phyloP scores from a whole-genome alignment of 2,329 filamentous ascomycete genomes.

The Claviceps humidiphila region DNA sequence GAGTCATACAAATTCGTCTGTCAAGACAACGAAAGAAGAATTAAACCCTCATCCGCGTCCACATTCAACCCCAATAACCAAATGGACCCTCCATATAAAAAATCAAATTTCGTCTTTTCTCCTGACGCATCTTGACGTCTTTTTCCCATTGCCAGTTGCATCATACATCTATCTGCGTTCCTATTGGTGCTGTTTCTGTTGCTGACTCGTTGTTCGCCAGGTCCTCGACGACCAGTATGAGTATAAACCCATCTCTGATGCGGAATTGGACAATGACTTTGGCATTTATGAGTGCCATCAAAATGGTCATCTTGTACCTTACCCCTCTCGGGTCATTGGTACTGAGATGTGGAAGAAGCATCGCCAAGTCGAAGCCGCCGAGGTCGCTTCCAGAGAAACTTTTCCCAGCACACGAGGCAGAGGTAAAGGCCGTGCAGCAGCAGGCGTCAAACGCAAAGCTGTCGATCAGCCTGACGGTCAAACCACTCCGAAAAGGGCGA shows the following conservation, averaged over 20 bases:
- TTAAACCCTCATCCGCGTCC: too few relatives aligned
- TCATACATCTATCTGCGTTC: slow-evolving; percentile 1
- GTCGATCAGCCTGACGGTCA: slow-evolving; percentile 36
- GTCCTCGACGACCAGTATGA: slow-evolving; percentile 30
- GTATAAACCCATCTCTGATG: slow-evolving; percentile 31
- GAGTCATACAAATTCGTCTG: slow-evolving; percentile 17
- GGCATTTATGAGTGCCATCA: slow-evolving; percentile 28
- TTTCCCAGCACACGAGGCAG: slow-evolving; percentile 16
- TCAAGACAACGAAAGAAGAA: too few relatives aligned
- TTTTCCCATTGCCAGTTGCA: background rate
- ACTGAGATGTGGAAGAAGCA: slow-evolving; percentile 28
- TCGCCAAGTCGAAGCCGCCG: slow-evolving; percentile 24
- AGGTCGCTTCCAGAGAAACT: slow-evolving; percentile 14
- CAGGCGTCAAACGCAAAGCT: slow-evolving; percentile 35
- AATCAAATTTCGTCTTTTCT: background rate
- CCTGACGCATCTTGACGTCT: slow-evolving; percentile 1
- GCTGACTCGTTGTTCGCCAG: slow-evolving; percentile 13
- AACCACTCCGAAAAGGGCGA: slow-evolving; percentile 34
- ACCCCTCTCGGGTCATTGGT: slow-evolving; percentile 28
- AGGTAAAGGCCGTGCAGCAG: slow-evolving; percentile 20
- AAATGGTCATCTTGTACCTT: slow-evolving; percentile 30
- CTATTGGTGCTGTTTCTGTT: background rate
- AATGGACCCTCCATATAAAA: too few relatives aligned
- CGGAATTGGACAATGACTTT: slow-evolving; percentile 29
- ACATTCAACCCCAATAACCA: too few relatives aligned